Evolutionary conservation across 495 filamentous ascomycete species (phyloP), one percentile per base, ranked within the genome.

Genomic region (Xylaria acuta): DNA sequence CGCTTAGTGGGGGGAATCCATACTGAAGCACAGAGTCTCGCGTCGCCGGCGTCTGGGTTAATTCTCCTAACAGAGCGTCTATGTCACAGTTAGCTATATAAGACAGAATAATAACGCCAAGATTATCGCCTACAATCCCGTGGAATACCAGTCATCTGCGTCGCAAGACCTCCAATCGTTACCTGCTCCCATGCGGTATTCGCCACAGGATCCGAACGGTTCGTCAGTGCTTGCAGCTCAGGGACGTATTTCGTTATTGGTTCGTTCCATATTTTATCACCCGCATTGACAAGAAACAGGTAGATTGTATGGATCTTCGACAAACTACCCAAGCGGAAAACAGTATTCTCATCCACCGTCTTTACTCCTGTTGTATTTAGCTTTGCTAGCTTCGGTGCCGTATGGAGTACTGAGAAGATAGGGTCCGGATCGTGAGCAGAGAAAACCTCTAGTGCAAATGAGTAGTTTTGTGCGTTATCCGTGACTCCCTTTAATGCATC

Each of bases 151-250:
- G 87, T 80, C 58, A 86, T 77, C 64, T 90, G 88, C 32, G 82
- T 83, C 1, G 87, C 87, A 51, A 91, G 76, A 20, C 86, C 84
- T 5, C 87, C 85, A 32, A 90, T 79, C 0, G 88, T 90, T 16
- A 90, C 78, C 2, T 88, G 82, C 7, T 87, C 81, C 89, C 89
- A 91, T 22, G 82, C 80, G 69, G 64, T 81, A 73, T 60, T 82
- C 75, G 20, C 72, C 18, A 67, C 78, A 75, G 27, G 84, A 80
- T 45, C 82, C 64, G 32, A 78, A 20, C 63, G 60, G 41, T 79
- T 79, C 8, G 78, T 74, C n/a, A 78, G 58, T 6, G 79, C 78
- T 11, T 80, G 82, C 5, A 90, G 77, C 71, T 91, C 87, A 3
- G 89, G 88, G 5, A 90, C 74, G 58, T 86, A 88, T 51, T 87